phyloP scores from a whole-genome alignment of 1,284 basidiomycete genomes.

The Vanrija sp. region DNA sequence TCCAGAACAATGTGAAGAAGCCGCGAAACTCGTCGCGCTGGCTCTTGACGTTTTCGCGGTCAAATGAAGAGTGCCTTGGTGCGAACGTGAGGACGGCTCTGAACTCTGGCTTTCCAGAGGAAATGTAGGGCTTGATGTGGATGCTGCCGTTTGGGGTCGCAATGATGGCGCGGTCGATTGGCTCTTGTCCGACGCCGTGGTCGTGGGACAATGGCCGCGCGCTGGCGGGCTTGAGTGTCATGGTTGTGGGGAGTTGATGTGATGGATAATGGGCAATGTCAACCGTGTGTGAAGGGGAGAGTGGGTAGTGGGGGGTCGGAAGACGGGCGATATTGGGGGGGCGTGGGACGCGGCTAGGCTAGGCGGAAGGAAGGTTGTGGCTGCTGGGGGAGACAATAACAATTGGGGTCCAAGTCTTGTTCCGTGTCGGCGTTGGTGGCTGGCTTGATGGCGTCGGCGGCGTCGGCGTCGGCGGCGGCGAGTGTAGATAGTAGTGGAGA shows the following conservation, averaged over 20 bases:
- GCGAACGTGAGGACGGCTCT: constrained; percentile 72
- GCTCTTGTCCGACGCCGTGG: background rate
- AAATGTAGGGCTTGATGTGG: constrained; percentile 42
- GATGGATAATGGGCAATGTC: background rate
- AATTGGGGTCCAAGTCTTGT: no score
- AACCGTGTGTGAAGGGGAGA: background rate
- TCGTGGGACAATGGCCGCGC: background rate
- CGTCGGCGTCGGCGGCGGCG: no score
- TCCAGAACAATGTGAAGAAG: constrained; percentile 89
- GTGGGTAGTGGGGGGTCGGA: background rate
- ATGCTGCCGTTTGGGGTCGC: constrained; percentile 38
- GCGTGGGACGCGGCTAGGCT: background rate
- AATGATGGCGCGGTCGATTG: constrained; percentile 29
- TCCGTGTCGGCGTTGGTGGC: no score
- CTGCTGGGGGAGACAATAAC: background rate
- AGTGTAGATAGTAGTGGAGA: no score
- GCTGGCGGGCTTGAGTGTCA: background rate
- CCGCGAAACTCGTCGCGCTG: constrained; percentile 83
- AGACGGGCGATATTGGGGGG: background rate
- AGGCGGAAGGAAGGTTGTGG: background rate
- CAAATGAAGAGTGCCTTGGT: constrained; percentile 77
- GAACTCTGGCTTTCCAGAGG: constrained; percentile 37
- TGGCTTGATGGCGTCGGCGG: no score
- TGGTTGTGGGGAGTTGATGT: background rate
- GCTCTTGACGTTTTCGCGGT: constrained; percentile 68